A percentile compares a stretch with the other conserved stretches of the same genome.
phyloP scores from a whole-genome alignment of 495 filamentous ascomycete species.

The Parathielavia hyrcaniae region DNA sequence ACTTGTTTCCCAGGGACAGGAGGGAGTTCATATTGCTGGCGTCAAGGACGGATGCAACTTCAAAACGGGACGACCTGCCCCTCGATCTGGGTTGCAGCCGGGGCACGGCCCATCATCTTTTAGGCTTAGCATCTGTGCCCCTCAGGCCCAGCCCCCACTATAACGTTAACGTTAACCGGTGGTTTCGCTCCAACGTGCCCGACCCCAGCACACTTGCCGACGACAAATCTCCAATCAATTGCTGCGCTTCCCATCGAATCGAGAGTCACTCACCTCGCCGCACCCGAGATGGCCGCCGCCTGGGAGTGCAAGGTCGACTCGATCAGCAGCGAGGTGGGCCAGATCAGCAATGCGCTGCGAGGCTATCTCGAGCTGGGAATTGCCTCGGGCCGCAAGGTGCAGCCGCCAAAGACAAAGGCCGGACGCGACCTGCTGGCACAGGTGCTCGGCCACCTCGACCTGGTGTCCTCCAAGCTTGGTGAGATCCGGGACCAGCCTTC shows the following conservation, averaged over 20 bases:
- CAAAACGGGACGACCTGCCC: no score
- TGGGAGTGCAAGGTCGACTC: slow-evolving; percentile 23
- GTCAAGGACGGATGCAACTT: no score
- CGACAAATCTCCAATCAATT: slow-evolving; percentile 14
- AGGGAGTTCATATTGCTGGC: no score
- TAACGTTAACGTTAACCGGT: background rate
- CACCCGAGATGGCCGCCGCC: slow-evolving; percentile 28
- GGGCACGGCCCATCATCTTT: background rate
- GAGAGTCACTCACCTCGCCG: slow-evolving; percentile 20
- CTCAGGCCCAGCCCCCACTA: background rate
- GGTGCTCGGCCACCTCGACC: slow-evolving; percentile 24
- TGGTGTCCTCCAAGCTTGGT: slow-evolving; percentile 16
- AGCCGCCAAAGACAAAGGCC: slow-evolving; percentile 27
- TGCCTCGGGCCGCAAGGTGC: slow-evolving; percentile 23
- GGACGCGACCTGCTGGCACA: slow-evolving; percentile 25
- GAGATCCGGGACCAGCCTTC: slow-evolving; percentile 11
- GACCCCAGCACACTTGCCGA: slow-evolving; percentile 5
- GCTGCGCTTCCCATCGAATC: slow-evolving; percentile 9
- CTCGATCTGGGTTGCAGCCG: no score
- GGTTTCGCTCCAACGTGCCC: background rate
- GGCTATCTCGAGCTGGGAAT: slow-evolving; percentile 22
- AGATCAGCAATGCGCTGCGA: slow-evolving; percentile 23
- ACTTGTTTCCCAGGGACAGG: no score
- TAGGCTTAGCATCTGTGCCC: background rate
- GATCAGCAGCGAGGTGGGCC: slow-evolving; percentile 25